Evolutionary conservation across 176 grass and related monocot genomes (phyloP), one percentile per base, ranked within the genome.

Genomic region (Neostapfia colusana): DNA sequence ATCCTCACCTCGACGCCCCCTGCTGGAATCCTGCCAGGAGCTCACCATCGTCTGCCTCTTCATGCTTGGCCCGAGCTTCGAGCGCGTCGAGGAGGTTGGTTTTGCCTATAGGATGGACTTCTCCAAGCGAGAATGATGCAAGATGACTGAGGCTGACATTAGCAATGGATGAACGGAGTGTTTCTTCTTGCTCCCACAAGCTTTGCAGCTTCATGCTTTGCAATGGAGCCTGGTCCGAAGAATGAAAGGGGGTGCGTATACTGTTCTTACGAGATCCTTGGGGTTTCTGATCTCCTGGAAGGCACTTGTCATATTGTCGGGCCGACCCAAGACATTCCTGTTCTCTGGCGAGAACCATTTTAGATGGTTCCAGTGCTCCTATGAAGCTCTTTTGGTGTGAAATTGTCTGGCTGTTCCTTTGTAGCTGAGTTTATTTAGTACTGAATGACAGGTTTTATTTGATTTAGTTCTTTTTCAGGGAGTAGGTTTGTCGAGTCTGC

Each of bases 11-110:
- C 1, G 5, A 0, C 0, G 1, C 62, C n/a, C n/a, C 56, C 56
- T 75, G 5, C 24, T 75, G 8, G 55, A 75, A 61, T 75, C 73
- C 8, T 28, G 4, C 9, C 1, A 2, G 0, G 15, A 45, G 56
- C 73, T 75, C 37, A 62, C 45, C 73, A 55, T 75, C 39, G 55
- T 75, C 39, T 27, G 54, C 72, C 55, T 75, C 8, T 28, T 75
- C 35, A 43, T 20, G 54, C 0, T 26, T 8, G 38, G 37, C 0
- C 3, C 0, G 37, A 2, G 1, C 54, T 0, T 43, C 8, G 38
- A 60, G 4, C 37, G 37, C 69, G 6, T 74, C 54, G 37, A 42
- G 14, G 54, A 61, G 8, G 38, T 75, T 25, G 38, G 55, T n/a
- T n/a, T n/a, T 14, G 23, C 72, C 38, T 75, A 61, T 16, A 2